Percentiles rank a stretch among this genome's conserved stretches.
Evolutionary conservation across 331 rosid genomes (phyloP).

Genomic region (Phaseolus coccineus): DNA sequence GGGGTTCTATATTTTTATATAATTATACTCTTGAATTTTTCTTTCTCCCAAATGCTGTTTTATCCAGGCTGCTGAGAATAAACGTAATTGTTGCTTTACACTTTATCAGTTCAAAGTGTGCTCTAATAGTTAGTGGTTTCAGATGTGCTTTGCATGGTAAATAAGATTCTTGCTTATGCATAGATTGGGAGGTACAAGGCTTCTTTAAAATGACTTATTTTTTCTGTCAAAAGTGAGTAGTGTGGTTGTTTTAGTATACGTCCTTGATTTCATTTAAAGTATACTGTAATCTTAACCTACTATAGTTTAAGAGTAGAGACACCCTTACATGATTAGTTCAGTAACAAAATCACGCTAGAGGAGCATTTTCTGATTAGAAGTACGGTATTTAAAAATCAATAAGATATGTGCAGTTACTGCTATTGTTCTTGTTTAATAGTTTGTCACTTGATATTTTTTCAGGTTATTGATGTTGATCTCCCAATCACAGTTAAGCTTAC

Average conservation of each 20-base stretch:
- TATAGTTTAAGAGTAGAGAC: neutral
- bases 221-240: neutral
- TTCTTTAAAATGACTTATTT: neutral
- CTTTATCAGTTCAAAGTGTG: neutral
- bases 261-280: neutral
- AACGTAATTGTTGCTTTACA: neutral
- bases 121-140: constrained; percentile 33
- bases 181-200: neutral
- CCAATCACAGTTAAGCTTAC: constrained; percentile 69
- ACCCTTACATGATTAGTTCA: neutral
- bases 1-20: neutral
- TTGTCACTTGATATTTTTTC: constrained; percentile 38
- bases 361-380: neutral
- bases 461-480: constrained; percentile 90
- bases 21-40: neutral
- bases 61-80: neutral
- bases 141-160: neutral
- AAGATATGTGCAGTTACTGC: constrained; percentile 19
- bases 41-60: neutral
- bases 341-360: neutral
- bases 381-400: constrained; percentile 14
- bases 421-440: constrained; percentile 20
- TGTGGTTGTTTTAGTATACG: neutral
- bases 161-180: constrained; percentile 28
- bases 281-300: neutral